These are phyloP conservation scores for Talaromyces sp. DNA, from an alignment of 2,329 filamentous ascomycete species.

Conservation along the genomic window DNA sequence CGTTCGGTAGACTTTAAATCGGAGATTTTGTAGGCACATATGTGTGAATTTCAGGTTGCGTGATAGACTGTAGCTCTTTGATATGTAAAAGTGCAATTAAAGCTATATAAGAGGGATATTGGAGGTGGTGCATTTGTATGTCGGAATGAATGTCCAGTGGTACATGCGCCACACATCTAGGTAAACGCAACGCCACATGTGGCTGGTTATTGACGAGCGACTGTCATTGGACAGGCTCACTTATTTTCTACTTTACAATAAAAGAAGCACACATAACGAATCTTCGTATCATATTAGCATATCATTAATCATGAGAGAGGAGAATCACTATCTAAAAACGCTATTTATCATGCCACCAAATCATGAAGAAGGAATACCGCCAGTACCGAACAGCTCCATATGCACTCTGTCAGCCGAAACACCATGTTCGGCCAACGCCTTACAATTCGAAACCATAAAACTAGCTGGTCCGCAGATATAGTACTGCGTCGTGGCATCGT, in stretches of 20 bases:
- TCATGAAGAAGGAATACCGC: conserved; percentile 29
- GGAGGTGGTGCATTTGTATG: background rate
- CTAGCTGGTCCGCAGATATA: conserved; percentile 65
- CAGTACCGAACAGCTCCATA: conserved; percentile 64
- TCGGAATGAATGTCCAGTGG: background rate
- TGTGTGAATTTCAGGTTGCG: background rate
- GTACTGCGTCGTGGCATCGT: conserved; percentile 56
- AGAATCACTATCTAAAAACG: background rate
- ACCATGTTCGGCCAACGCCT: conserved; percentile 2
- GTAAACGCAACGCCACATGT: background rate
- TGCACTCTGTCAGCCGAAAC: conserved; percentile 24
- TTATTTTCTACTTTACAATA: too few relatives aligned
- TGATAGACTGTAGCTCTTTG: too few relatives aligned
- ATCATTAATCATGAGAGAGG: conserved; percentile 11
- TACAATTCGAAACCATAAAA: conserved; percentile 54
- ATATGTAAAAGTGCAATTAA: background rate
- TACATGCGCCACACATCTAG: background rate
- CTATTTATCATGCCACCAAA: background rate
- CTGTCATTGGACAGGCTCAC: too few relatives aligned
- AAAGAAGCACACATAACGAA: too few relatives aligned
- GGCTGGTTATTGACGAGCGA: background rate
- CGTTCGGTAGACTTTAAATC: background rate
- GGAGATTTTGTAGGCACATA: background rate
- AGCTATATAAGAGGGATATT: background rate
- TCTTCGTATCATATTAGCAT: too few relatives aligned